phyloP scores from a whole-genome alignment of 495 filamentous ascomycete genomes.

The Tuber magnatum region DNA sequence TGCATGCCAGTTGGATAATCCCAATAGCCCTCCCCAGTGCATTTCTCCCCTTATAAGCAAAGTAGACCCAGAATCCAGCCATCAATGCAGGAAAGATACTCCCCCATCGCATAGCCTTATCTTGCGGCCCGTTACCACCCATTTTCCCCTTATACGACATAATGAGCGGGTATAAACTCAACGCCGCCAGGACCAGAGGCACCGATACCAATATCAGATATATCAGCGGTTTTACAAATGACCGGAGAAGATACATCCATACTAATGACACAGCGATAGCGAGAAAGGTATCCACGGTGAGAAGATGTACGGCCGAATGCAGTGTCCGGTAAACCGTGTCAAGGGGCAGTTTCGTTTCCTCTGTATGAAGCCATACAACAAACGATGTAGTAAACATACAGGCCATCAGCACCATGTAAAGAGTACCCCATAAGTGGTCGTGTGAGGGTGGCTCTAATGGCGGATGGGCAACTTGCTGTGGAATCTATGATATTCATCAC shows the following conservation, averaged over 20 bases:
- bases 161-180: slow-evolving; percentile 84
- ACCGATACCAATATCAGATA: slow-evolving; percentile 72
- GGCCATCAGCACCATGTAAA: slow-evolving; percentile 78
- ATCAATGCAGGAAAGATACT: slow-evolving; percentile 68
- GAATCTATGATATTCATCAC: slow-evolving; percentile 41
- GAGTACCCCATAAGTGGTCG: slow-evolving; percentile 84
- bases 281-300: slow-evolving; percentile 85
- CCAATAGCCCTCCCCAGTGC: slow-evolving; percentile 70
- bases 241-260: slow-evolving; percentile 82
- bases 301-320: slow-evolving; percentile 75
- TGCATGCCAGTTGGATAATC: slow-evolving; percentile 76
- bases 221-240: slow-evolving; percentile 74
- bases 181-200: slow-evolving; percentile 74
- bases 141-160: slow-evolving; percentile 72
- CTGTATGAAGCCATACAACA: slow-evolving; percentile 81
- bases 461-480: slow-evolving; percentile 47
- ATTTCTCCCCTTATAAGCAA: slow-evolving; percentile 69
- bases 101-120: slow-evolving; percentile 81
- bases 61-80: slow-evolving; percentile 70
- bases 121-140: slow-evolving; percentile 67
- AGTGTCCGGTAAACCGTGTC: slow-evolving; percentile 93
- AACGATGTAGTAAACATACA: slow-evolving; percentile 79
- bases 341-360: slow-evolving; percentile 48
- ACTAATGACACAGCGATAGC: slow-evolving; percentile 76
- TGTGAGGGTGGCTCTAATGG: slow-evolving; percentile 53